Evolutionary conservation across 352 stramenopile species (phyloP).

Genomic region (Thalassiosira gravida): DNA sequence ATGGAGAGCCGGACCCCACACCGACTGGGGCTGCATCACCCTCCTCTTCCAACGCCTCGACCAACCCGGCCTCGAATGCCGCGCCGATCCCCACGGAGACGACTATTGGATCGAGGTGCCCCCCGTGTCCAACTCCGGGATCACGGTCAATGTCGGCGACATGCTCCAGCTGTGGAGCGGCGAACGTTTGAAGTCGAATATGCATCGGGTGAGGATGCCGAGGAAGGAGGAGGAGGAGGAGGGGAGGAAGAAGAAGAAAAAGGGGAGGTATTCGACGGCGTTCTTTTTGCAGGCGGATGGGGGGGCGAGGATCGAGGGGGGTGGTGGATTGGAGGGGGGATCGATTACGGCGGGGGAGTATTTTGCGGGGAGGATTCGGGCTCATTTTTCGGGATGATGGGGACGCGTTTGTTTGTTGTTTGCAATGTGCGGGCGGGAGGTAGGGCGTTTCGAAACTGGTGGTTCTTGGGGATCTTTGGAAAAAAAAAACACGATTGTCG

Average conservation of each 20-base stretch:
- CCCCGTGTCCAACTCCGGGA: constrained; percentile 56
- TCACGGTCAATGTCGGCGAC: constrained; percentile 80
- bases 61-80: constrained; percentile 64
- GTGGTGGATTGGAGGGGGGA: background rate
- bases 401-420: no score
- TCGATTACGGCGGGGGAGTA: constrained; percentile 69
- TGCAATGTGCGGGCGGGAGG: no score
- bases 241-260: no score
- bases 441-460: no score
- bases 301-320: constrained; percentile 50
- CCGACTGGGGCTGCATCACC: constrained; percentile 67
- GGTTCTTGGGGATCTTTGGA: no score
- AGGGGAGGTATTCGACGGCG: constrained; percentile 53
- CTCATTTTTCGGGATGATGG: background rate
- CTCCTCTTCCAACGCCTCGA: constrained; percentile 60
- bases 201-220: constrained; percentile 70
- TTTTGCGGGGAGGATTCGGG: background rate
- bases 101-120: constrained; percentile 51
- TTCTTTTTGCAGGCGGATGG: constrained; percentile 69
- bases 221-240: constrained; percentile 32
- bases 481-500: no score
- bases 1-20: constrained; percentile 50
- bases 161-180: constrained; percentile 71
- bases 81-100: constrained; percentile 44
- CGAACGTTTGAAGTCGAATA: constrained; percentile 57